Evolutionary conservation across 2,329 filamentous ascomycete genomes (phyloP).

Genomic region (Dactylella cylindrospora): DNA sequence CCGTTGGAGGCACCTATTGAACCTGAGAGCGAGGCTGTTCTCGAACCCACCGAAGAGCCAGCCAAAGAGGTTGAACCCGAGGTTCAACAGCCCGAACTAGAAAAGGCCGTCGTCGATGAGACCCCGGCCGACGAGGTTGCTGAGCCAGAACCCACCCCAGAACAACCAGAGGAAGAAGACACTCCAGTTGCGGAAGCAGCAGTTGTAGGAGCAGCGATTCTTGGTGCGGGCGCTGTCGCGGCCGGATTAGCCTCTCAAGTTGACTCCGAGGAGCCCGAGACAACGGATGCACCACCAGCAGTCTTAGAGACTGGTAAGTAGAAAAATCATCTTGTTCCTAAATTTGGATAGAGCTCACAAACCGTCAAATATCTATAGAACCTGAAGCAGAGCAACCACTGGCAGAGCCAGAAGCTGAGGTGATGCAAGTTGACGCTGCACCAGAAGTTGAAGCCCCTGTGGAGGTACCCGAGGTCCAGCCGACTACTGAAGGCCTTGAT

Average conservation of each 20-base stretch:
- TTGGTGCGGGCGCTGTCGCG: constrained; percentile 9
- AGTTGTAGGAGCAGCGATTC: constrained; percentile 11
- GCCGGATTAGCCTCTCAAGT: constrained; percentile 18
- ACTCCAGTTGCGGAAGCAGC: not conserved
- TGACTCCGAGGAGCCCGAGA: constrained; percentile 10
- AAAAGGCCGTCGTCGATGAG: too few relatives aligned
- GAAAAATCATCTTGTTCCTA: not conserved
- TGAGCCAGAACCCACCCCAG: constrained; percentile 3
- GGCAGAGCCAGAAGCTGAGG: constrained; percentile 8
- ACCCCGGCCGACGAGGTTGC: not conserved
- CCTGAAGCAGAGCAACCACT: not conserved
- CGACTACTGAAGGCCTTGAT: not conserved
- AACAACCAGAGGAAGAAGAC: constrained; percentile 7
- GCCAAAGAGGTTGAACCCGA: too few relatives aligned
- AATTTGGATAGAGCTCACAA: constrained; percentile 4
- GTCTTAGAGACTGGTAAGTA: constrained; percentile 25
- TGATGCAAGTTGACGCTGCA: not conserved
- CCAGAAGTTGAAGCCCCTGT: not conserved
- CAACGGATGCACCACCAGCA: not conserved
- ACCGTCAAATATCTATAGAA: not conserved
- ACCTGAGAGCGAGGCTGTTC: too few relatives aligned
- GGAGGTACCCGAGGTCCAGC: constrained; percentile 4
- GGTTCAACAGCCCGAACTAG: too few relatives aligned
- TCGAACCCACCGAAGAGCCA: too few relatives aligned
- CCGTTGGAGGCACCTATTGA: too few relatives aligned